Evolutionary conservation across 331 rosid genomes (phyloP), one percentile per base, ranked within the genome.

Genomic region (Dryas integrifolia): DNA sequence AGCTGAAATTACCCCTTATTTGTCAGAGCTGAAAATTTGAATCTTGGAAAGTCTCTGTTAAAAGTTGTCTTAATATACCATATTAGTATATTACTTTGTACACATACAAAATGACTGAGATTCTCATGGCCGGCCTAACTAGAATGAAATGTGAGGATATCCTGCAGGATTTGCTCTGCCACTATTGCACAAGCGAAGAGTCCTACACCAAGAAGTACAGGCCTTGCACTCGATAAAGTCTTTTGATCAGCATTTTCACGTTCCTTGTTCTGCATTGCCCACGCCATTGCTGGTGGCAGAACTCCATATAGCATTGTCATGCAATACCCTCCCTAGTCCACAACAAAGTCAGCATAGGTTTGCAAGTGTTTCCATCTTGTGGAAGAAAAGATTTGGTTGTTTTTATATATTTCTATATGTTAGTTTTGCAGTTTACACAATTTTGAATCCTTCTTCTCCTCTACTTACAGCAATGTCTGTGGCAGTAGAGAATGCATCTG

Each of bases 251-350:
- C 53, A 67, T 57, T 50, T 39, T 83, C 71, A 0, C 73, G 12
- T 73, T 85, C 79, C 35, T 45, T 76, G 72, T 58, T 79, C 52
- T 79, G 73, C 92, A 85, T 82, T 76, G 72, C 81, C 90, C 89
- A 88, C 10, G 92, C 90, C 96, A 88, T 88, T 73, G 89, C 94
- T 3, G 92, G 94, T 15, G 92, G 94, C 43, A 90, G 90, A 85
- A 91, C 87, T 75, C 92, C 97, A 77, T 60, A 91, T 40, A 88
- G 82, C 74, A 87, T 84, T 72, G 92, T 79, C 97, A 91, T 85
- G 68, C 92, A 87, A 75, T 91, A 88, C 12, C 91, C 96, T 64
- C 97, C 97, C 96, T 91, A 70, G 47, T 78, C 48, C 79, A 80
- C 57, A 70, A 46, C n/a, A 52, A 47, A 65, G 73, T 58, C 57